Percentiles rank a stretch among this genome's conserved stretches.
Evolutionary conservation across 208 protist species (phyloP).

Genomic region (Spongospora subterranea): DNA sequence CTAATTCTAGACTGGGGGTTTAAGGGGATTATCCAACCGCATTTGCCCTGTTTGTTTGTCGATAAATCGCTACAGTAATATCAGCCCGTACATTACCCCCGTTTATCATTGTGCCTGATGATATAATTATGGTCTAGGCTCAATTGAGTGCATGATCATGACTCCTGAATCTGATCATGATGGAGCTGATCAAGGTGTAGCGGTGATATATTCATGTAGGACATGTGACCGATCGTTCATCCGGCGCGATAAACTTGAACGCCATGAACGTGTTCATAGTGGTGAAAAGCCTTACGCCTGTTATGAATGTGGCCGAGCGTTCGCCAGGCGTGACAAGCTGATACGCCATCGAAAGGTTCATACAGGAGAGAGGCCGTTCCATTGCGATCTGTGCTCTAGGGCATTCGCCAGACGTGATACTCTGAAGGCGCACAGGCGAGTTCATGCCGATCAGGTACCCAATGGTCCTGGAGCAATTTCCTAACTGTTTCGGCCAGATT

Average conservation of each 20-base stretch:
- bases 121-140: too few relatives aligned
- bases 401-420: background rate
- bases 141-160: too few relatives aligned
- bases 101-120: too few relatives aligned
- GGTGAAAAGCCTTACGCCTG: background rate
- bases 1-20: too few relatives aligned
- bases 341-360: background rate
- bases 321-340: background rate
- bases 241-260: background rate
- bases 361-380: background rate
- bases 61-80: too few relatives aligned
- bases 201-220: background rate
- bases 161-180: background rate
- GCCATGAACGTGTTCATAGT: background rate
- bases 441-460: background rate
- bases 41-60: too few relatives aligned
- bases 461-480: background rate
- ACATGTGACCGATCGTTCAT: background rate
- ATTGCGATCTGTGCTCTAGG: background rate
- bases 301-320: background rate
- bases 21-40: too few relatives aligned
- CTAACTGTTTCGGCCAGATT: too few relatives aligned
- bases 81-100: too few relatives aligned
- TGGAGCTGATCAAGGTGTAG: background rate
- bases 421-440: background rate